Evolutionary conservation across 148 eudicot species (phyloP), one percentile per base, ranked within the genome.

Genomic region (Chenopodium suecicum): DNA sequence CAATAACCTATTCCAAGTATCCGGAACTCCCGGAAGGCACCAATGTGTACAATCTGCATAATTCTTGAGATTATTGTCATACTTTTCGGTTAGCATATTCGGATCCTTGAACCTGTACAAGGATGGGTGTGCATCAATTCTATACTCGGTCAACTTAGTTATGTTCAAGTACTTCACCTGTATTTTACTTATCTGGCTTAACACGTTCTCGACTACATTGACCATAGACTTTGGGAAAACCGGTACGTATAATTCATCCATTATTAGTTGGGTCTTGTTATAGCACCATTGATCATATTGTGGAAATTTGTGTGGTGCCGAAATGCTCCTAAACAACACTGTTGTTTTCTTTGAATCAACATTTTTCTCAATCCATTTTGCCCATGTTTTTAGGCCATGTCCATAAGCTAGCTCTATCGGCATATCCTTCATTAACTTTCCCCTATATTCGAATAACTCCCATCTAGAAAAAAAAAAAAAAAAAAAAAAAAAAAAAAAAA

Each of bases 1-100:
- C 41, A 89, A 73, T 47, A 89, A 77, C 73, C 86, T 76, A 67
- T 87, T 87, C 91, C 90, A 87, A 17, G 91, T 89, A 79, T 89
- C 91, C 0, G 90, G 90, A 20, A 87, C n/a, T 20, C 88, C 86
- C 1, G 91, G 90, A 10, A 89, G 87, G 73, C 91, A 89, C 91
- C 91, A 89, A 76, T 87, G 90, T 77, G 86, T 89, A 80, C 91
- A 89, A 75, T 89, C 89, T 0, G 86, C 86, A 66, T 50, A 75
- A 32, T 73, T 13, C 17, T 52, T 34, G 37, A 79, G 10, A 13
- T 84, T 77, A n/a, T 67, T 52, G 22, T 25, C 56, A 31, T 79
- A 62, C 1, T 81, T 83, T 6, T 29, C 25, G 10, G 66, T 75
- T 27, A 75, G 31, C 27, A 13, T 31, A 66, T 82, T 75, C 80